A percentile compares a stretch with the other conserved stretches of the same genome.
phyloP scores from a whole-genome alignment of 768 basidiomycete genomes.

The Leucogyrophana mollusca region DNA sequence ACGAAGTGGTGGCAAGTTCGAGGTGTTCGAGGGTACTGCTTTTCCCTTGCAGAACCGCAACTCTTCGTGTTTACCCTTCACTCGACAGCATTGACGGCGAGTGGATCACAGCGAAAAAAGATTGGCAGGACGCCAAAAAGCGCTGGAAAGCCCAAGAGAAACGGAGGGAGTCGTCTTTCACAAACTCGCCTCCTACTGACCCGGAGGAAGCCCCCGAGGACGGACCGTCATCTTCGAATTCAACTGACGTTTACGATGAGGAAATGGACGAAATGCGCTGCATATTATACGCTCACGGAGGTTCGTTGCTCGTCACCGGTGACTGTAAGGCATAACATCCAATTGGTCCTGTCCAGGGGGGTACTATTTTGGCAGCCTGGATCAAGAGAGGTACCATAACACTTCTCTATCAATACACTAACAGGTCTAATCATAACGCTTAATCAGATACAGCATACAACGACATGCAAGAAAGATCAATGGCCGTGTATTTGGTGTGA shows the following conservation, averaged over 20 bases:
- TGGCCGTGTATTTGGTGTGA: constrained; percentile 79
- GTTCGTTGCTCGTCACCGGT: constrained; percentile 31
- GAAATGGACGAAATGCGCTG: constrained; percentile 86
- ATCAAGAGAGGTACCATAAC: constrained; percentile 60
- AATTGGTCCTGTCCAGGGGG: constrained; percentile 47
- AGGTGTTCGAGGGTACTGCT: constrained; percentile 68
- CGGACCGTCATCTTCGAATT: constrained; percentile 20
- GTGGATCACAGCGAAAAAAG: constrained; percentile 86
- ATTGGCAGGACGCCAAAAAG: constrained; percentile 70
- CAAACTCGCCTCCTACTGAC: constrained; percentile 1
- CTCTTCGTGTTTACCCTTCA: constrained; percentile 12
- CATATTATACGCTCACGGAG: constrained; percentile 80
- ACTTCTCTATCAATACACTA: not conserved
- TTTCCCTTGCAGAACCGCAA: constrained; percentile 18
- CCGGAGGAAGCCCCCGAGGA: constrained; percentile 16
- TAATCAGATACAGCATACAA: constrained; percentile 65
- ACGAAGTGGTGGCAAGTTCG: constrained; percentile 98
- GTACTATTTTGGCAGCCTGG: constrained; percentile 82
- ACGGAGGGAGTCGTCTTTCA: constrained; percentile 16
- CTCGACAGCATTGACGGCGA: constrained; percentile 70
- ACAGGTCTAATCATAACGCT: not conserved
- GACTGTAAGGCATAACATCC: constrained; percentile 4
- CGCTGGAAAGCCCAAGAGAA: constrained; percentile 48
- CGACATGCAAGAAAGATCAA: constrained; percentile 90
- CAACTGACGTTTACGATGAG: constrained; percentile 49